Conservation (phyloP, 2,329 filamentous ascomycete genomes). For the Bretziella fagacearum region DNA sequence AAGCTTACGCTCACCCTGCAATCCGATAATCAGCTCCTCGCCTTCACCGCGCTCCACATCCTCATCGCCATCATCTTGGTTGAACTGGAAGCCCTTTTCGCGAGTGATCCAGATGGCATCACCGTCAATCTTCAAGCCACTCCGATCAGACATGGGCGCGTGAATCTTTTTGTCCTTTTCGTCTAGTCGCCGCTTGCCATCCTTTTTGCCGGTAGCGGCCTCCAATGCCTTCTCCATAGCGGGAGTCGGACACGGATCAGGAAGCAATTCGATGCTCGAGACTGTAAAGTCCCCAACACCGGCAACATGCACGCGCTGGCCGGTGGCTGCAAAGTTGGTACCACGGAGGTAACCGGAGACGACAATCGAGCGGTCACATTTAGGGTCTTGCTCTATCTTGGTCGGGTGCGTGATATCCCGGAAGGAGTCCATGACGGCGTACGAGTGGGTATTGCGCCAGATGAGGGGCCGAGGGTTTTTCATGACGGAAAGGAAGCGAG, state of each 20-base stretch:
- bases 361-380: conserved; percentile 79
- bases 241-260: conserved; percentile 90
- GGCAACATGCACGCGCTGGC: conserved; percentile 79
- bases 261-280: conserved; percentile 66
- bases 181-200: conserved; percentile 60
- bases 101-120: conserved; percentile 82
- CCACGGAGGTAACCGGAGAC: conserved; percentile 87
- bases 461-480: conserved; percentile 94
- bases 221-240: conserved; percentile 74
- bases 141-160: conserved; percentile 96
- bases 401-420: conserved; percentile 90
- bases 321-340: conserved; percentile 77
- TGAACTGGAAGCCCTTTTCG: conserved; percentile 59
- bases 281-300: conserved; percentile 82
- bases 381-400: conserved; percentile 70
- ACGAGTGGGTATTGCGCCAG: conserved; percentile 93
- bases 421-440: conserved; percentile 84
- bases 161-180: conserved; percentile 96
- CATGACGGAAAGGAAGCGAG: conserved; percentile 93
- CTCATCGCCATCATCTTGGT: conserved; percentile 50
- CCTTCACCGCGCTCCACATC: conserved; percentile 71
- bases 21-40: conserved; percentile 80
- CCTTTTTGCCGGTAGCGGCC: conserved; percentile 65
- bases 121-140: conserved; percentile 87
- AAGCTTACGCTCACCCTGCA: conserved; percentile 67